Base-by-base conservation (phyloP, 306 rosid species). In the Rubus parviflorus region DNA sequence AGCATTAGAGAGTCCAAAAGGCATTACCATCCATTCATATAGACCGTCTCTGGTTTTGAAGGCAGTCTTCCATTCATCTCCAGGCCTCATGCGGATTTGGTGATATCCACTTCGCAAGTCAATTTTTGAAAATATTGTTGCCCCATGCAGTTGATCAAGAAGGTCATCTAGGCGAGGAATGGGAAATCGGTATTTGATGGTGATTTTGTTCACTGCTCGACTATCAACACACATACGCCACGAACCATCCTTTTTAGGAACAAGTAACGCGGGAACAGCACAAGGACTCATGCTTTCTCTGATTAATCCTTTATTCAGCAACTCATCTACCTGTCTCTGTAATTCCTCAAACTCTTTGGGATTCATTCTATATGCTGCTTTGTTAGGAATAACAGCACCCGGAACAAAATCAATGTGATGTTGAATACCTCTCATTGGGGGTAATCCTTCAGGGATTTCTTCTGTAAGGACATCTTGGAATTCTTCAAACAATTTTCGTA, bases 91-190 rank as follows among this genome's bases (percentile, higher is more conserved):
- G 8, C 45, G 7, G 4, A 70, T 70, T 8, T 70, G 62, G 0
- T 54, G 70, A 22, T 74, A 74, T 23, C 60, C 60, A 53, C 23
- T 53, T 2, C 11, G 25, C 11, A 53, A 0, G n/a, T 53, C 25
- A 2, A 53, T 57, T 19, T 74, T 74, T 4, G 70, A 74, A 7
- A 74, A 60, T 0, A 74, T 15, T 3, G 17, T 11, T 2, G 70
- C 53, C 0, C 70, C 56, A 22, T 42, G 25, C 6, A 60, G 7
- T 16, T 74, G 35, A 7, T 74, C 78, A 6, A 74, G 15, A 6
- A 74, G 4, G 14, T 60, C 43, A 23, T 45, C 78, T 3, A 74
- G 42, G 4, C 65, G 2, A 15, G 67, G 77, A n/a, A 73, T 73
- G 3, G 65, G 52, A 1, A 73, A 73, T 7, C 6, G 19, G 10